Percentiles rank a stretch among this genome's conserved stretches.
Evolutionary conservation across 1,284 basidiomycete genomes (phyloP).

Genomic region (Fomitiporia mediterranea): DNA sequence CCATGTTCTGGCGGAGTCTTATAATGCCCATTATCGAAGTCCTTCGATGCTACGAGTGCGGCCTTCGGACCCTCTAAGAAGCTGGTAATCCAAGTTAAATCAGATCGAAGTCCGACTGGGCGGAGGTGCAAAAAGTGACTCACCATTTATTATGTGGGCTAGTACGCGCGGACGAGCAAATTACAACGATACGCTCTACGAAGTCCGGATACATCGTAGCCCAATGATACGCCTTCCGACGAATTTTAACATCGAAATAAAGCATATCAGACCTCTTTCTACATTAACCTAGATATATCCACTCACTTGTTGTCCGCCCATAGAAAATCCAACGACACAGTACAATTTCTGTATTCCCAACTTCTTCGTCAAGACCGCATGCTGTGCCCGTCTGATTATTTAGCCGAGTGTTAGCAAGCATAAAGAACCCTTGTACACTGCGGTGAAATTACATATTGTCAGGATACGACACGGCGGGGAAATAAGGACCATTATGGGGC

Average conservation of each 20-base stretch:
- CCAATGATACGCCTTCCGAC: slow-evolving; percentile 34
- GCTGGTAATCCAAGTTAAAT: slow-evolving; percentile 23
- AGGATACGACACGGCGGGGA: slow-evolving; percentile 42
- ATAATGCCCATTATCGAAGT: slow-evolving; percentile 35
- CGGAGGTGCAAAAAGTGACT: neutral
- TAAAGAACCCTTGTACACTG: too few species aligned
- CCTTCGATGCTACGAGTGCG: slow-evolving; percentile 33
- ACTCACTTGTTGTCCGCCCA: slow-evolving; percentile 55
- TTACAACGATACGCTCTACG: slow-evolving; percentile 34
- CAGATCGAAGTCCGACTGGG: neutral
- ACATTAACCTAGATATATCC: neutral
- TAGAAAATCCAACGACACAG: slow-evolving; percentile 55
- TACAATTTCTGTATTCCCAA: slow-evolving; percentile 45
- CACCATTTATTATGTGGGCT: slow-evolving; percentile 38
- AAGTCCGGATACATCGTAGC: slow-evolving; percentile 33
- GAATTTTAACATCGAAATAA: neutral
- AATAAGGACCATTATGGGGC: slow-evolving; percentile 40
- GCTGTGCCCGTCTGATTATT: slow-evolving; percentile 45
- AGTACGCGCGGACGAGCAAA: slow-evolving; percentile 35
- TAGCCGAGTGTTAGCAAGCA: too few species aligned
- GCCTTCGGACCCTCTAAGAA: slow-evolving; percentile 38
- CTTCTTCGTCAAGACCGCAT: slow-evolving; percentile 46
- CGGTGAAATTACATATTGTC: slow-evolving; percentile 47
- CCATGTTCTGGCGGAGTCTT: slow-evolving; percentile 29
- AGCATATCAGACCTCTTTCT: too few species aligned